Conservation (phyloP, 352 stramenopile species). For the Globisporangium perplexum region DNA sequence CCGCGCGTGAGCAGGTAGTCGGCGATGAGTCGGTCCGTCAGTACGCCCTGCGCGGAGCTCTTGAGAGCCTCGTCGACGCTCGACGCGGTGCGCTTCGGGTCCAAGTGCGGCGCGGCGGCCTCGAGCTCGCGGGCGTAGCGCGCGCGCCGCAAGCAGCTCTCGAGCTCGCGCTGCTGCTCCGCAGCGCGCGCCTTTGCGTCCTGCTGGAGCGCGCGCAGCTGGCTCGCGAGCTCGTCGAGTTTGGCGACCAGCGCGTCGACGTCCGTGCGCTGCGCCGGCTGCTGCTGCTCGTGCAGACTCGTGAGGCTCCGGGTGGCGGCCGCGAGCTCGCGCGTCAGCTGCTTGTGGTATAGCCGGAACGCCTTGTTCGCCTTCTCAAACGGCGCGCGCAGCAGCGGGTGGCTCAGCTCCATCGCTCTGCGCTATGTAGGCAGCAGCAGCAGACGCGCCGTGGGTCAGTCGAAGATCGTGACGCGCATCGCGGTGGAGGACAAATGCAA, state of each 20-base stretch:
- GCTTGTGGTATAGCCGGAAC: constrained; percentile 79
- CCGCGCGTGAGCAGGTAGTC: constrained; percentile 74
- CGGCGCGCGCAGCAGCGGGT: constrained; percentile 66
- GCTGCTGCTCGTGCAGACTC: constrained; percentile 46
- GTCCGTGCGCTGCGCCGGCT: constrained; percentile 51
- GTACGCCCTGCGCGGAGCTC: constrained; percentile 12
- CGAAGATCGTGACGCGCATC: not conserved
- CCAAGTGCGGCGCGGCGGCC: constrained; percentile 11
- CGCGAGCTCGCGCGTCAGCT: constrained; percentile 61
- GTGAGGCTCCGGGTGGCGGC: constrained; percentile 40
- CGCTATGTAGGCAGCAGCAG: not conserved
- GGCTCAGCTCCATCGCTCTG: constrained; percentile 46
- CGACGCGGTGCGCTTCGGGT: constrained; percentile 4
- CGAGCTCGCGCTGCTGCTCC: constrained; percentile 47
- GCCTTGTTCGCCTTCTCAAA: constrained; percentile 72
- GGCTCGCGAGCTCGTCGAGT: constrained; percentile 34
- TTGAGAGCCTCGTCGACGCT: constrained; percentile 12
- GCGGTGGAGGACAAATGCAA: too few relatives aligned
- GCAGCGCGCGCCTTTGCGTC: constrained; percentile 36
- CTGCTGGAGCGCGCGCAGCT: constrained; percentile 39
- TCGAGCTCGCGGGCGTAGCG: constrained; percentile 41
- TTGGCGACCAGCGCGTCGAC: constrained; percentile 50
- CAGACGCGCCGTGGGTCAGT: not conserved
- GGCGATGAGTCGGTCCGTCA: constrained; percentile 54
- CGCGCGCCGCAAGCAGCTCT: constrained; percentile 40